A percentile compares a stretch with the other conserved stretches of the same genome.
These are phyloP conservation scores for Skeletonema potamos DNA, from an alignment of 108 stramenopile genomes.

Conservation along the genomic window DNA sequence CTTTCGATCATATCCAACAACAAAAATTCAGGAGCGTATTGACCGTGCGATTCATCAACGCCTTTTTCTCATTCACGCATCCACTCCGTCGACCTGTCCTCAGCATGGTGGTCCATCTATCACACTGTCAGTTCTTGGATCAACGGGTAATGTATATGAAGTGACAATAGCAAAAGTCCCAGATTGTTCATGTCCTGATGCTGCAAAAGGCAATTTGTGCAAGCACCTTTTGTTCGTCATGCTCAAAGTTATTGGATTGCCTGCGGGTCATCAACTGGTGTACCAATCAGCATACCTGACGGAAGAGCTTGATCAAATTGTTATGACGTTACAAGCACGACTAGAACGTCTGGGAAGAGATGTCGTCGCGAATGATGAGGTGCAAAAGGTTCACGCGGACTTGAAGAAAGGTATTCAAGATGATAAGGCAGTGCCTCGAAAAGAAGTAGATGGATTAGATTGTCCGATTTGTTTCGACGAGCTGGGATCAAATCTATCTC, in stretches of 20 bases:
- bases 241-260: slow-evolving; percentile 41
- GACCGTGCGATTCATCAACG: slow-evolving; percentile 33
- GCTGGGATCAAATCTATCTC: not conserved
- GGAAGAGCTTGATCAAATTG: slow-evolving; percentile 44
- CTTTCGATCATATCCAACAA: slow-evolving; percentile 19
- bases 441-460: slow-evolving; percentile 16
- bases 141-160: slow-evolving; percentile 53
- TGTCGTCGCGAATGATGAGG: slow-evolving; percentile 40
- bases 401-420: slow-evolving; percentile 6
- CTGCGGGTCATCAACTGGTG: slow-evolving; percentile 17
- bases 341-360: slow-evolving; percentile 9
- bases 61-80: slow-evolving; percentile 24
- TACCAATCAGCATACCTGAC: slow-evolving; percentile 48
- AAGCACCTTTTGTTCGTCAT: slow-evolving; percentile 57
- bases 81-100: not conserved
- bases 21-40: slow-evolving; percentile 33
- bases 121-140: slow-evolving; percentile 42
- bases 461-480: slow-evolving; percentile 58
- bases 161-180: slow-evolving; percentile 32
- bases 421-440: not conserved
- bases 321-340: slow-evolving; percentile 10
- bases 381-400: slow-evolving; percentile 26
- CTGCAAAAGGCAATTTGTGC: slow-evolving; percentile 46
- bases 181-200: slow-evolving; percentile 50
- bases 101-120: not conserved